Evolutionary conservation across 495 filamentous ascomycete genomes (phyloP).

Genomic region (Bathelium albidoporum): DNA sequence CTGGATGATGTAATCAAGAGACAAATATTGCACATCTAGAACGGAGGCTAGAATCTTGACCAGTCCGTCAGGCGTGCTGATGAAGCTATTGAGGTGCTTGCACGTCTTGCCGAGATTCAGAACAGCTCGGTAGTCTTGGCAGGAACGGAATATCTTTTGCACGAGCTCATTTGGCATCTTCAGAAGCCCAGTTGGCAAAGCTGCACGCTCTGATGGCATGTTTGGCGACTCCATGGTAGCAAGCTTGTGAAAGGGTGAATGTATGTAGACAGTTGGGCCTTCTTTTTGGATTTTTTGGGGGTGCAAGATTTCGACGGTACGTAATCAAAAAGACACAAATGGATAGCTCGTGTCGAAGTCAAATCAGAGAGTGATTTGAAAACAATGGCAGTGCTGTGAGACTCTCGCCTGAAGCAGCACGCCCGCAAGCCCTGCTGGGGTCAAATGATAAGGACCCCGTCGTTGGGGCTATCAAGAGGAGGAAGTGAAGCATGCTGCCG

Average conservation of each 20-base stretch:
- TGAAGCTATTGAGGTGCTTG: conserved; percentile 42
- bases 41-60: conserved; percentile 43
- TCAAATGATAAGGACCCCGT: conserved; percentile 54
- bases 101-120: conserved; percentile 45
- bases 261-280: conserved; percentile 3
- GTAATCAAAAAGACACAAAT: neutral
- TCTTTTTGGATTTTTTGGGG: no score
- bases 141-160: conserved; percentile 49
- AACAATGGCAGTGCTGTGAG: neutral
- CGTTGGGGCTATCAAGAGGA: conserved; percentile 58
- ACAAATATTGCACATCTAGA: conserved; percentile 50
- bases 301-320: conserved; percentile 5
- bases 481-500: neutral
- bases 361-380: conserved; percentile 11
- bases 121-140: conserved; percentile 42
- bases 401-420: conserved; percentile 5
- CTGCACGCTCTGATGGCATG: no score
- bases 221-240: neutral
- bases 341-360: neutral
- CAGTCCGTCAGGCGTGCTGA: conserved; percentile 40
- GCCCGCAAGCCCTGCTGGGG: conserved; percentile 25
- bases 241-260: conserved; percentile 7
- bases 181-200: no score
- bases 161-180: conserved; percentile 52
- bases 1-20: conserved; percentile 49